Evolutionary conservation across 305 asterid species (phyloP).

Genomic region (Solanum hybrid): DNA sequence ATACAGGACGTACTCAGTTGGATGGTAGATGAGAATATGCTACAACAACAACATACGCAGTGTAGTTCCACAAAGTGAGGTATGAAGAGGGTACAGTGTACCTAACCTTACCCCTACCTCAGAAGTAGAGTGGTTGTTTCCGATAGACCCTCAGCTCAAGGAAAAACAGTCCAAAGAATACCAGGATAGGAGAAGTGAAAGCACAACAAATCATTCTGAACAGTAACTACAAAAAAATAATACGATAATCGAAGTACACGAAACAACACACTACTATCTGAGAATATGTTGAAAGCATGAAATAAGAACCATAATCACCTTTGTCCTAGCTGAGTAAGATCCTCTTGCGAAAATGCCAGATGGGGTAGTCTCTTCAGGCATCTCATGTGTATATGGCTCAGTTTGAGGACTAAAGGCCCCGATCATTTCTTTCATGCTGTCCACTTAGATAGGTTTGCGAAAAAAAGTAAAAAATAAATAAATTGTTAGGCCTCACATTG

Average conservation of each 20-base stretch:
- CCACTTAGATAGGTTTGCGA: constrained; percentile 34
- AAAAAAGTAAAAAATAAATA: background rate
- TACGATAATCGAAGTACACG: background rate
- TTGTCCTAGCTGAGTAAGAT: constrained; percentile 66
- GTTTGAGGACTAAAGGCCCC: constrained; percentile 85
- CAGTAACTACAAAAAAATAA: too few relatives aligned
- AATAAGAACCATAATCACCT: constrained; percentile 26
- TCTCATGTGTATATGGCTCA: constrained; percentile 60
- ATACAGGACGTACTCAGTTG: background rate
- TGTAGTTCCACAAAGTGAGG: background rate
- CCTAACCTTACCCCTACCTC: background rate
- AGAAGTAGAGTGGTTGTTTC: background rate
- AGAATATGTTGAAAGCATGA: background rate
- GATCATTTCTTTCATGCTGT: constrained; percentile 64
- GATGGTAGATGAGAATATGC: background rate
- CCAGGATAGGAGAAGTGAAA: too few relatives aligned
- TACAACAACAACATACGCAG: background rate
- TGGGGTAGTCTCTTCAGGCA: constrained; percentile 85
- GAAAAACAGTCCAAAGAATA: too few relatives aligned
- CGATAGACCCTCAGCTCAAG: background rate
- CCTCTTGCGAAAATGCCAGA: constrained; percentile 78
- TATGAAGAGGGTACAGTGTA: background rate
- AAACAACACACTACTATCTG: background rate
- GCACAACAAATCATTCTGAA: too few relatives aligned
- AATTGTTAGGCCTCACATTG: background rate